Base-by-base conservation (phyloP, 176 grass and related monocot genomes). In the Calamus simplicifolius region DNA sequence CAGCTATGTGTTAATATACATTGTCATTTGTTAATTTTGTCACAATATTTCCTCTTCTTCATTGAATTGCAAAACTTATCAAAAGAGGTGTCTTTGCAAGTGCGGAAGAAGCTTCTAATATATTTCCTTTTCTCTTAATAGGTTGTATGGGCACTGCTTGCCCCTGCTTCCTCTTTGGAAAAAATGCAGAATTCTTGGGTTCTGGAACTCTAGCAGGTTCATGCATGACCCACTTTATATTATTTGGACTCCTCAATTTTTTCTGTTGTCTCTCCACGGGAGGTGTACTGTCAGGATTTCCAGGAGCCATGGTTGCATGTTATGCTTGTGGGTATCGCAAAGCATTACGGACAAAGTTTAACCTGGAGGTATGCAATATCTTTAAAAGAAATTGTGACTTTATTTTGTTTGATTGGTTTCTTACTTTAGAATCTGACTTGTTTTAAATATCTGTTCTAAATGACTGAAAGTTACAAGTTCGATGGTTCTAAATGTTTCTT, bases 151-250 rank as follows among this genome's bases (percentile, higher is more conserved):
- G 91, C 23, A 79, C 77, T 19, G 50, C 77, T 48, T 95, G 86
- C 50, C 91, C 91, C 56, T 95, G 91, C 60, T 73, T 84, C 64
- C 80, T 95, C 38, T 95, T 84, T 73, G 91, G 86, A 57, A 95
- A 90, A 57, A 95, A 90, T 79, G 86, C 86, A 50, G 86, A 95
- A 19, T 87, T 79, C 35, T 69, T 90, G 57, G 91, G 86, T 64
- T 90, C 82, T 62, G 83, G 80, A 69, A 90, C 90, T 59, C 69
- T 86, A 57, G 83, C 79, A 68, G 86, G 74, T 71, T 95, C 91
- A 54, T 95, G 86, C 71, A 77, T 61, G 18, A 84, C 86, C 14
- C 91, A 90, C 73, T 90, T 87, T 74, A 83, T 95, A 59, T 80
- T 90, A 18, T 90, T 82, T 83, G 86, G 86, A 50, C 86, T 95